Conservation (phyloP, 106 monocot genomes). For the Iris macrosiphon region DNA sequence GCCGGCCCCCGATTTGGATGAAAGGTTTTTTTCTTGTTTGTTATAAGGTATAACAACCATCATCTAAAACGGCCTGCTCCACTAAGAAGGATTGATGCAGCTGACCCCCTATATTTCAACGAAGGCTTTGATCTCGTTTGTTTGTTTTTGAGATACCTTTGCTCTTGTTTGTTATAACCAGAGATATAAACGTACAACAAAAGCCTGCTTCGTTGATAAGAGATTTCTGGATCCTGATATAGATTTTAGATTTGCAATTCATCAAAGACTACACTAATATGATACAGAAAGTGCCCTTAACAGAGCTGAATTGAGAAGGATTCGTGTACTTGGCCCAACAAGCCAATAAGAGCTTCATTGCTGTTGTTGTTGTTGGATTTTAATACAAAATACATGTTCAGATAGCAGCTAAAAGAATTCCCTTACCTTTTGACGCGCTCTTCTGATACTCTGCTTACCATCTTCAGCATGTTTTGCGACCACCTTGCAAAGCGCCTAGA, state of each 20-base stretch:
- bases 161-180: too few species aligned
- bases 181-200: too few species aligned
- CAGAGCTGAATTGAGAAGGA: too few species aligned
- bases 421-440: constrained; percentile 92
- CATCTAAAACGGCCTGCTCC: constrained; percentile 15
- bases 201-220: neutral
- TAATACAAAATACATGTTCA: constrained; percentile 14
- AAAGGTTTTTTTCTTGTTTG: neutral
- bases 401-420: neutral
- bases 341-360: neutral
- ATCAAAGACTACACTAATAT: too few species aligned
- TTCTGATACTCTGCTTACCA: constrained; percentile 93
- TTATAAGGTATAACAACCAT: constrained; percentile 6
- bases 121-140: too few species aligned
- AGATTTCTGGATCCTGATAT: neutral
- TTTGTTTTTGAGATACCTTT: too few species aligned
- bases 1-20: neutral
- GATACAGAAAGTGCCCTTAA: too few species aligned
- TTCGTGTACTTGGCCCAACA: too few species aligned
- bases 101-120: too few species aligned
- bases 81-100: too few species aligned
- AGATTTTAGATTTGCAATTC: too few species aligned
- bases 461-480: constrained; percentile 81
- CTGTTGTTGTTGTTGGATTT: too few species aligned
- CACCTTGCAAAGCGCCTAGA: constrained; percentile 87